Percentiles rank a stretch among this genome's conserved stretches.
These are phyloP conservation scores for Pestalotiopsis sp. DNA, from an alignment of 2,329 filamentous ascomycete genomes.

Conservation along the genomic window DNA sequence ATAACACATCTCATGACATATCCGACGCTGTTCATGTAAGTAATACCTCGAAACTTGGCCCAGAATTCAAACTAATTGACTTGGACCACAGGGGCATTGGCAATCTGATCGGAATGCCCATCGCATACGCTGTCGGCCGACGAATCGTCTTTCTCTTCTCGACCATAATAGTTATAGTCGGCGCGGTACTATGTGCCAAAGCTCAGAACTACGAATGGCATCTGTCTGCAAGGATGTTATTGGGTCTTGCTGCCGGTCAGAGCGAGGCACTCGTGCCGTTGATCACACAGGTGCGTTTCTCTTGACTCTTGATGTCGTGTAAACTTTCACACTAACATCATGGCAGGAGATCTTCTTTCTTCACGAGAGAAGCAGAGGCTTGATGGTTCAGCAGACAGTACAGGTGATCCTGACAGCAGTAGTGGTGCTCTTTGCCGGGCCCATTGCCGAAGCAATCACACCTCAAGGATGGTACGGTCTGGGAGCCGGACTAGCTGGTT, in stretches of 20 bases:
- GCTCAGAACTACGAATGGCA: conserved; percentile 38
- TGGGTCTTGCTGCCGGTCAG: conserved; percentile 43
- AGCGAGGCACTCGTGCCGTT: conserved; percentile 45
- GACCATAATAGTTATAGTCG: conserved; percentile 31
- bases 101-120: conserved; percentile 34
- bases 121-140: conserved; percentile 38
- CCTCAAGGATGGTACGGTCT: conserved; percentile 46
- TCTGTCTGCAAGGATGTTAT: conserved; percentile 38
- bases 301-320: not conserved
- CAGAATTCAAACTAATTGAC: too few relatives aligned
- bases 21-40: conserved; percentile 29
- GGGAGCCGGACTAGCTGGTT: conserved; percentile 36
- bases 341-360: conserved; percentile 45
- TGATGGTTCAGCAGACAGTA: conserved; percentile 45
- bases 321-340: not conserved
- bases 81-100: conserved; percentile 32
- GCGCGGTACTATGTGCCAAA: conserved; percentile 30
- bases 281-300: conserved; percentile 30
- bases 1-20: conserved; percentile 42
- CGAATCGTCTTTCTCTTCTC: conserved; percentile 35
- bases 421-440: conserved; percentile 41
- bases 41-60: too few relatives aligned
- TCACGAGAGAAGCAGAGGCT: conserved; percentile 41
- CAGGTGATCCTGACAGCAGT: conserved; percentile 41
- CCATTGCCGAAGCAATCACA: conserved; percentile 43